These are phyloP conservation scores for Graphiopsis chlorocephala DNA, from an alignment of 2,329 filamentous ascomycete species.

Conservation along the genomic window DNA sequence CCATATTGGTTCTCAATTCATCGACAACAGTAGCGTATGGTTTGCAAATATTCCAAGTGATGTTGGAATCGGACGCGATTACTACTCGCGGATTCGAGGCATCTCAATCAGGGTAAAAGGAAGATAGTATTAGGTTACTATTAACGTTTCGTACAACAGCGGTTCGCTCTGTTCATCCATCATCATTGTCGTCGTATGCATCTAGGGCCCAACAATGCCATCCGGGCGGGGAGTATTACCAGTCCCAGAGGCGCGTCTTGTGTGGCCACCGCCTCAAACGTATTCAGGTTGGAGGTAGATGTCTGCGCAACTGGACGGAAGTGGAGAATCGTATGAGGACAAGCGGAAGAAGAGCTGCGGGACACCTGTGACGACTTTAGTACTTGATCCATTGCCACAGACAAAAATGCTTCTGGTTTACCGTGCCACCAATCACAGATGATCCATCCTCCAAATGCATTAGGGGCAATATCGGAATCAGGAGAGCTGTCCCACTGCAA, in stretches of 20 bases:
- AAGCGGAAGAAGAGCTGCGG: constrained; percentile 35
- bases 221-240: no score
- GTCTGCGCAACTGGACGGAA: constrained; percentile 32
- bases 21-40: neutral
- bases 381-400: neutral
- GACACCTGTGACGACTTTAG: constrained; percentile 17
- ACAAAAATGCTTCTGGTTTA: neutral
- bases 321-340: constrained; percentile 22
- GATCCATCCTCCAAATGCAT: constrained; percentile 32
- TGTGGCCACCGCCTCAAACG: constrained; percentile 17
- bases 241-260: no score
- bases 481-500: constrained; percentile 30
- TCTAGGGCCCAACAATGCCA: neutral
- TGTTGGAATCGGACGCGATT: neutral
- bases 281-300: constrained; percentile 31
- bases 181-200: neutral
- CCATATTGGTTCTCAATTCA: neutral
- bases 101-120: neutral
- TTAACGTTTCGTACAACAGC: neutral
- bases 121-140: neutral
- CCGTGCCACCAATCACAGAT: constrained; percentile 16
- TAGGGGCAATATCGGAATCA: constrained; percentile 6
- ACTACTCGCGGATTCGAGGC: neutral
- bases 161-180: neutral
- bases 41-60: neutral